phyloP scores from a whole-genome alignment of 1,284 basidiomycete genomes.

The Ustilago trichophora region DNA sequence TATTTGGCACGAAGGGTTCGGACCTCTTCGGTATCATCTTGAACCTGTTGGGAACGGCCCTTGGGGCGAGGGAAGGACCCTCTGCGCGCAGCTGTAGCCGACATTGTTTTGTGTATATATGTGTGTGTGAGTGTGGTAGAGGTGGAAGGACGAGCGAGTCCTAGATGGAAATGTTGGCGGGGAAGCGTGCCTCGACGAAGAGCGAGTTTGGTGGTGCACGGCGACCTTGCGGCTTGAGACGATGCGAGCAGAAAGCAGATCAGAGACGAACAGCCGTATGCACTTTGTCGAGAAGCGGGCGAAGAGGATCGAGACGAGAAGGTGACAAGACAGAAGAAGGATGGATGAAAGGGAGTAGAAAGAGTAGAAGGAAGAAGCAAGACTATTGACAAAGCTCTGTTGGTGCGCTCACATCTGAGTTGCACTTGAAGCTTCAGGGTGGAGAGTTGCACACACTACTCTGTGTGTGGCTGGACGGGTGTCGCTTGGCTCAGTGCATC shows the following conservation, averaged over 20 bases:
- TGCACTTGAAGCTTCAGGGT: no score
- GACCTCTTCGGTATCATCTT: constrained; percentile 65
- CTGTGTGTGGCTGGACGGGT: background rate
- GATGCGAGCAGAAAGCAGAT: constrained; percentile 6
- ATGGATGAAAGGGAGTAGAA: constrained; percentile 13
- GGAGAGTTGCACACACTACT: no score
- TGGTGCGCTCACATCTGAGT: no score
- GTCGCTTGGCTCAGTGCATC: no score
- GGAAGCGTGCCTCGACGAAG: constrained; percentile 16
- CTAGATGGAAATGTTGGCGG: background rate
- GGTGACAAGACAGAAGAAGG: constrained; percentile 7
- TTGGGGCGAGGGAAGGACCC: constrained; percentile 50
- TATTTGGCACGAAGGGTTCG: constrained; percentile 60
- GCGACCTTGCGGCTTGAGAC: constrained; percentile 10
- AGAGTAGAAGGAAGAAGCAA: constrained; percentile 1
- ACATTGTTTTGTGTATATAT: constrained; percentile 41
- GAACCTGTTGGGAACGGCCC: constrained; percentile 44
- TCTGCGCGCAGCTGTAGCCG: constrained; percentile 48
- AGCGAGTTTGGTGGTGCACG: constrained; percentile 25
- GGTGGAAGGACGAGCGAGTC: constrained; percentile 9
- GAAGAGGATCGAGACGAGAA: constrained; percentile 11
- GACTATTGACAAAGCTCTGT: no score
- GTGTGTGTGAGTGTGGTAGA: constrained; percentile 16
- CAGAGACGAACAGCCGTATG: constrained; percentile 20
- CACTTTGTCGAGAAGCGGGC: constrained; percentile 25